Conservation (phyloP, 176 grass and related monocot genomes). For the Rhynchospora tenuis region DNA sequence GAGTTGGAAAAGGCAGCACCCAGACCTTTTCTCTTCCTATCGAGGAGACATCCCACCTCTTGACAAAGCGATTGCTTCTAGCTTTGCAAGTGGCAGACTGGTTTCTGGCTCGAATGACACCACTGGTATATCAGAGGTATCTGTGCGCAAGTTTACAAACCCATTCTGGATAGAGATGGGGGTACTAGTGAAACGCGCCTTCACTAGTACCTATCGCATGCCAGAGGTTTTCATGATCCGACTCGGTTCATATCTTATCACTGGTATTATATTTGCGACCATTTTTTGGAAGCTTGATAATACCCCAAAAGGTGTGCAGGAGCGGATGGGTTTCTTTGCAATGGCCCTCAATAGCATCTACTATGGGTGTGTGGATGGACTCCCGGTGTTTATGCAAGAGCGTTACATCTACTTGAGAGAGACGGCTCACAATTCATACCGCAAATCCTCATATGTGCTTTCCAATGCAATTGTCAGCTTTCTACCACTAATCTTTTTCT, state of each 20-base stretch:
- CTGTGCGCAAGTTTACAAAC: too few relatives aligned
- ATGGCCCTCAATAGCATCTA: constrained; percentile 58
- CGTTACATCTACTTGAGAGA: constrained; percentile 91
- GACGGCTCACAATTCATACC: constrained; percentile 88
- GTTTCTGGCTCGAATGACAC: constrained; percentile 54
- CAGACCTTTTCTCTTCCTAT: not conserved
- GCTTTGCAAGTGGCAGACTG: constrained; percentile 76
- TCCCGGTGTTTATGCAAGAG: constrained; percentile 79
- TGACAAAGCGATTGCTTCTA: constrained; percentile 57
- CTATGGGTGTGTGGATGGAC: constrained; percentile 82
- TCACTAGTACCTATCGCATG: too few relatives aligned
- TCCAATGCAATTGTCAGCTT: constrained; percentile 74
- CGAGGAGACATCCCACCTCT: constrained; percentile 25
- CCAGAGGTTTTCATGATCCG: too few relatives aligned
- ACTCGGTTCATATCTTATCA: too few relatives aligned
- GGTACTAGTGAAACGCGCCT: too few relatives aligned
- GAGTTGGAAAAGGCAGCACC: not conserved
- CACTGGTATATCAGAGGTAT: constrained; percentile 38
- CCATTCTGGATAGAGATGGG: too few relatives aligned
- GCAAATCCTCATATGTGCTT: constrained; percentile 79
- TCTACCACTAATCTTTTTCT: constrained; percentile 54
- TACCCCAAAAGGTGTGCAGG: too few relatives aligned
- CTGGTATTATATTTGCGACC: too few relatives aligned
- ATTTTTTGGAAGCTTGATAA: too few relatives aligned
- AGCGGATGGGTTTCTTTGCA: too few relatives aligned